phyloP scores from a whole-genome alignment of 768 basidiomycete species.

The Guyanaporus albipodus region DNA sequence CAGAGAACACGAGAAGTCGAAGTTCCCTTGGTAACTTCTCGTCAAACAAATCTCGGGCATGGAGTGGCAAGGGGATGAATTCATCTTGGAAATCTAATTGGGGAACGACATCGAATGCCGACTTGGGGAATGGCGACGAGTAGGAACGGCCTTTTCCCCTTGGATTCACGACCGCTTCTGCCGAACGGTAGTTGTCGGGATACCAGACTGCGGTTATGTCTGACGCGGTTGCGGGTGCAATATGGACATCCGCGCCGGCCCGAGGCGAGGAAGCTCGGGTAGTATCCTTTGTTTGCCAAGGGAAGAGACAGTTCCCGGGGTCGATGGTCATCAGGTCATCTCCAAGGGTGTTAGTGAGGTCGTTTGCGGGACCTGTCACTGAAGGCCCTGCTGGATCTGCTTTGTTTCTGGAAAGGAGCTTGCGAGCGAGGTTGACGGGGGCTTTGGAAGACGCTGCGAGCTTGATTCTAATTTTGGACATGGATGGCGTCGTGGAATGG shows the following conservation, averaged over 20 bases:
- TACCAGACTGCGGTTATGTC: constrained; percentile 12
- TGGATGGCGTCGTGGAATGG: constrained; percentile 43
- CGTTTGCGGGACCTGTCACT: not conserved
- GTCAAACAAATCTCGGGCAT: constrained; percentile 59
- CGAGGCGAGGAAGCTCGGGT: constrained; percentile 11
- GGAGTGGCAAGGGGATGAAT: constrained; percentile 45
- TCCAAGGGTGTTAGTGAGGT: constrained; percentile 8
- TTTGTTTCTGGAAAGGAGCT: constrained; percentile 46
- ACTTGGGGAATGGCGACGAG: constrained; percentile 61
- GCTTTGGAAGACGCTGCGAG: constrained; percentile 39
- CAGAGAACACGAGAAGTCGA: constrained; percentile 53
- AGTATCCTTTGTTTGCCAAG: constrained; percentile 40
- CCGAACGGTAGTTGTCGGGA: constrained; percentile 13
- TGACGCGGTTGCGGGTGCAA: not conserved
- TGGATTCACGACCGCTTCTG: constrained; percentile 23
- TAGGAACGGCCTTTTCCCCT: constrained; percentile 57
- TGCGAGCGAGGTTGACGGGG: constrained; percentile 53
- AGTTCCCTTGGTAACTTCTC: constrained; percentile 69
- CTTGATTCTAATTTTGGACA: constrained; percentile 47
- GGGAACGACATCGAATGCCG: constrained; percentile 58
- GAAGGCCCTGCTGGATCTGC: constrained; percentile 16
- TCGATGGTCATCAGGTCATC: constrained; percentile 25
- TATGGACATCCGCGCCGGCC: constrained; percentile 15
- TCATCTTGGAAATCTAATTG: constrained; percentile 41
- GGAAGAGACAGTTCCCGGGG: constrained; percentile 36